Evolutionary conservation across 2,329 filamentous ascomycete species (phyloP), one percentile per base, ranked within the genome.

Genomic region (Colletotrichum sp.): DNA sequence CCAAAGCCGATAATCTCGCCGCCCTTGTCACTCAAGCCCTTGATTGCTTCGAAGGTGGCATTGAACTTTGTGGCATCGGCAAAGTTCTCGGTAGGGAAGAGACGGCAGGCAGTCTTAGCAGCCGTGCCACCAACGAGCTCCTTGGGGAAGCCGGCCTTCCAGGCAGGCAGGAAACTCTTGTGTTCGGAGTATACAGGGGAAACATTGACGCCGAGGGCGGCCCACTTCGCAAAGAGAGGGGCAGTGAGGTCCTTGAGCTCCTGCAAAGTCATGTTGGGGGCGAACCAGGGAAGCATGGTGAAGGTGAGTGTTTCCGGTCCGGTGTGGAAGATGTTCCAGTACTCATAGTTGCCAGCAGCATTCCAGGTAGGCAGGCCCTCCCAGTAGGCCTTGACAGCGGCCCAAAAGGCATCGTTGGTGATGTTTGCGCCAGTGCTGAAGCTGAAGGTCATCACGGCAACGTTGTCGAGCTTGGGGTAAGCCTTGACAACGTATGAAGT

Each of bases 401-500:
- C 55, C 55, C 55, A 58, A 10, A 58, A 58, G 26, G 55, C 55
- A 26, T 58, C 55, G 15, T 58, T 26, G 55, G 55, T 58, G 26
- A 58, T 58, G 1, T 24, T 58, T 18, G 8, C 55, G 21, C 55
- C 55, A 0, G 26, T 61, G 10, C 80, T 30, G 73, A 90, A 88
- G 1, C 81, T 82, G 6, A 91, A 79, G 8, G 83, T 86, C 3
- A 87, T 84, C 3, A 86, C 89, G 1, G 85, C 83, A 5, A 88
- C 84, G 0, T 82, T 81, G 13, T 69, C 66, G 3, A 80, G 80
- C 72, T 89, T 86, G 1, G 84, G 82, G 79, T 91, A 85, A 2
- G 87, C 85, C 77, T 88, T 89, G 52, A 88, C 83, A 0, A 89
- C 92, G 80, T 92, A 84, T 1, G 88, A 90, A 8, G 87, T 81